Base-by-base conservation (phyloP, 805 yeast genomes). In the Sugiyamaella floridensis region DNA sequence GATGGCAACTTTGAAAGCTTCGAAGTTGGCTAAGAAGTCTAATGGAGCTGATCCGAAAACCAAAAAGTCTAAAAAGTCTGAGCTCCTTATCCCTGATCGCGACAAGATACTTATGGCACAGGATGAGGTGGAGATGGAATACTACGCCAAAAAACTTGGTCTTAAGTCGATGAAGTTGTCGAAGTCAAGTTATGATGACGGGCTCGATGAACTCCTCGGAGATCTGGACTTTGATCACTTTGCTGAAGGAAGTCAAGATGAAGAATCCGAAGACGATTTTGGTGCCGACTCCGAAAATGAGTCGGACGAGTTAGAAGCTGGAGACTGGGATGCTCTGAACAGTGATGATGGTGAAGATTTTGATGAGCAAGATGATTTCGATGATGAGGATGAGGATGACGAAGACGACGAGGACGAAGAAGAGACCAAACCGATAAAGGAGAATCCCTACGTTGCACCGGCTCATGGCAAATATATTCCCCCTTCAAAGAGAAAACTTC, bases 121-220 rank as follows among this genome's bases (percentile, higher is more conserved):
- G 56, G 95, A 86, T 59, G 95, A 87, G 54, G 83, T 80, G 52
- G 96, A 90, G 50, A 82, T 86, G 69, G 80, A 77, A 43, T 88
- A 84, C 63, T 90, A 89, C 66, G 90, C 97, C 2, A 85, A 84
- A 57, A 83, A 86, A 61, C 72, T 90, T 9, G 95, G 95, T 1
- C 66, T 86, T 59, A 81, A 81, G 57, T 74, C 73, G 14, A 71
- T 84, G 46, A 68, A 75, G 40, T 78, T 77, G 56, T 63, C 43
- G 63, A 55, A 55, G 19, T 44, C 47, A 9, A 40, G 47, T 2
- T 82, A 76, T 41, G 89, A 81, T 12, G 96, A 89, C 67, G 78
- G 83, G 1, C 73, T 89, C 47, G 96, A 86, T 45, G 95, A 89
- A n/a, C 65, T 89, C 19, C 70, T 89, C 4, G 96, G 87, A 3